These are phyloP conservation scores for Klebsormidium nitens DNA, from an alignment of 139 green algal species.

Conservation along the genomic window DNA sequence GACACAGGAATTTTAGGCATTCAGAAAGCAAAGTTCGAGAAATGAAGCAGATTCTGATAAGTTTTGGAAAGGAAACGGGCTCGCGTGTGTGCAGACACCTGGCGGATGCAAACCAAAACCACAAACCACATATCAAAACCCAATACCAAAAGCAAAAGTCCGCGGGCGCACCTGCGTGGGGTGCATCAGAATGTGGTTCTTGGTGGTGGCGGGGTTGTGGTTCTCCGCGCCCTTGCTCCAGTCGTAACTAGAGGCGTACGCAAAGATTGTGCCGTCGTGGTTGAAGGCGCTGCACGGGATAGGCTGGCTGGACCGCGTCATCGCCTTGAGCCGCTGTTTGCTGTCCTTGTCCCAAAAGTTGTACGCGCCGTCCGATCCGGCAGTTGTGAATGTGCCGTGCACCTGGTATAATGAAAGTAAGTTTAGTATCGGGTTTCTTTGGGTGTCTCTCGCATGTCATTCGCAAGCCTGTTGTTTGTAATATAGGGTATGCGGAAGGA, in stretches of 20 bases:
- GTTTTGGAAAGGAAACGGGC: too few species aligned
- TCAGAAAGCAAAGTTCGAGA: not conserved
- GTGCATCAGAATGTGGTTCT: conserved; percentile 89
- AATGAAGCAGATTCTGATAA: too few species aligned
- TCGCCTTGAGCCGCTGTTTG: conserved; percentile 94
- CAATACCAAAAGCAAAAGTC: not conserved
- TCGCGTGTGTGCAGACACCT: not conserved
- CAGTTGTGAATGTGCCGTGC: conserved; percentile 85
- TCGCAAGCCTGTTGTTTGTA: too few species aligned
- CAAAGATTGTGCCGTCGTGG: conserved; percentile 80
- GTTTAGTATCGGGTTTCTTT: too few species aligned
- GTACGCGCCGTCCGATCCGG: conserved; percentile 84
- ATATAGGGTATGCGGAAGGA: too few species aligned
- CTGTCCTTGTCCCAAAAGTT: conserved; percentile 99
- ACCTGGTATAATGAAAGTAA: too few species aligned
- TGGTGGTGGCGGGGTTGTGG: conserved; percentile 54
- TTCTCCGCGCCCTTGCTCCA: conserved; percentile 80
- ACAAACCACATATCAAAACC: not conserved
- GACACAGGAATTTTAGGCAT: not conserved
- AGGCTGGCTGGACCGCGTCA: conserved; percentile 62
- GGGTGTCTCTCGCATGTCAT: too few species aligned
- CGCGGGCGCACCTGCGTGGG: conserved; percentile 48
- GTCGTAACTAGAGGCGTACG: conserved; percentile 89
- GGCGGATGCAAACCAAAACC: not conserved
- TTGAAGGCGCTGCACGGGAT: conserved; percentile 86